Base-by-base conservation (phyloP, 139 green algal genomes). In the Astrephomene gubernaculifera region DNA sequence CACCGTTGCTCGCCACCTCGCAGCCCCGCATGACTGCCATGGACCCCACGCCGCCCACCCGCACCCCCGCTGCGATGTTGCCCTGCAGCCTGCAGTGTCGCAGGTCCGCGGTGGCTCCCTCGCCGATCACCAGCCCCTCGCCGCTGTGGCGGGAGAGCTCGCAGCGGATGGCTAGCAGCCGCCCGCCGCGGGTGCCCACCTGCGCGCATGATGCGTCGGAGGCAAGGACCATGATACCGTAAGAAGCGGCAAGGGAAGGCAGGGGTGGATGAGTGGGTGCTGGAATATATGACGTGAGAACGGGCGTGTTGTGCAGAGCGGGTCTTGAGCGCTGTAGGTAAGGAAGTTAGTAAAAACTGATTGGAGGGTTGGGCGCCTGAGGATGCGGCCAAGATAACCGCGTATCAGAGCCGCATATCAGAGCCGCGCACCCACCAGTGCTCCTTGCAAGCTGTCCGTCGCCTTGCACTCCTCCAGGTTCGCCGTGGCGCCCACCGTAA, bases 21-120 rank as follows among this genome's bases (percentile, higher is more conserved):
- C 79, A 85, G 63, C 44, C 39, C 9, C 79, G 79, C 22, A 67
- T 8, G 3, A 85, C 64, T 0, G 64, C 63, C 63, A 76, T 85
- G 61, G 79, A 75, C 31, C 79, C 79, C 22, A 85, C 64, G 65
- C 79, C 79, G 31, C 60, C 44, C 17, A 85, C 79, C 2, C 35
- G 44, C 12, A 76, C 27, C 12, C 79, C 79, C 1, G 44, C 2
- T 0, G 19, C 64, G 25, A 31, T 64, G 65, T 75, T 76, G 63
- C 21, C 33, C 8, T 6, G 29, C 24, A 85, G n/a, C 35, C 45
- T 22, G 79, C 79, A 85, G 31, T 67, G 33, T 14, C 63, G 63
- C 39, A 75, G 63, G 44, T 76, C 64, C 14, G 64, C 63, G 36
- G 64, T 85, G 43, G 79, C 79, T n/a, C 79, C 79, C 63, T 75